Evolutionary conservation across 2,329 filamentous ascomycete genomes (phyloP), one percentile per base, ranked within the genome.

Genomic region (Coniochaeta ligniaria): DNA sequence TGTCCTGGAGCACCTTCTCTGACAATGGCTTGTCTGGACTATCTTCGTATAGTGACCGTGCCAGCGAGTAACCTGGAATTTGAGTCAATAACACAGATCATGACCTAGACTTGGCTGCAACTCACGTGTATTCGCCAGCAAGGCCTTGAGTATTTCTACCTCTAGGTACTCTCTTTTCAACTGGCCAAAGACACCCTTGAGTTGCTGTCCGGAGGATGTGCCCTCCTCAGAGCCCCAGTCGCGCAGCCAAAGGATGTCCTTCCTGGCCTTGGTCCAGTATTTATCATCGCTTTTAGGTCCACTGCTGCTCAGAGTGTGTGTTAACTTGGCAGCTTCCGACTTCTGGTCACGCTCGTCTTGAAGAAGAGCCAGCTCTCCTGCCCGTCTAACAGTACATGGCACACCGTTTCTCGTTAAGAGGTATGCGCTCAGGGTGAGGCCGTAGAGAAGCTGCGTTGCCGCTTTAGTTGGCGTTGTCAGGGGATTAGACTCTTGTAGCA

Each of bases 241-340:
- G 69, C 86, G 85, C 33, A 94, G 77, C 90, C 90, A 94, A 4
- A 92, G 70, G 9, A 93, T 72, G 66, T 88, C 85, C 47, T 82
- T 81, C 61, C 89, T 81, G 14, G 83, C 80, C 59, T 76, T 78
- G 28, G 79, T 75, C 87, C 88, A 90, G 63, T 83, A 84, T 36
- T 79, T 79, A 62, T 90, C 86, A 59, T 90, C 85, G 38, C 79
- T 81, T 62, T 81, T 85, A 1, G 81, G 75, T 14, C 78, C 77
- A 60, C 78, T 79, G 56, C 73, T 74, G 57, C 76, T 70, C 24
- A 88, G 68, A 2, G 75, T 73, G 62, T 82, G 80, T 59, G 91
- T 75, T n/a, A 89, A 75, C 63, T 82, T 85, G 20, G 78, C 72
- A 5, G 87, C 78, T 56, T 88, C 79, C 0, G 75, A 72, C 58